Evolutionary conservation across 1,284 basidiomycete genomes (phyloP).

Genomic region (Sporisorium exsertum): DNA sequence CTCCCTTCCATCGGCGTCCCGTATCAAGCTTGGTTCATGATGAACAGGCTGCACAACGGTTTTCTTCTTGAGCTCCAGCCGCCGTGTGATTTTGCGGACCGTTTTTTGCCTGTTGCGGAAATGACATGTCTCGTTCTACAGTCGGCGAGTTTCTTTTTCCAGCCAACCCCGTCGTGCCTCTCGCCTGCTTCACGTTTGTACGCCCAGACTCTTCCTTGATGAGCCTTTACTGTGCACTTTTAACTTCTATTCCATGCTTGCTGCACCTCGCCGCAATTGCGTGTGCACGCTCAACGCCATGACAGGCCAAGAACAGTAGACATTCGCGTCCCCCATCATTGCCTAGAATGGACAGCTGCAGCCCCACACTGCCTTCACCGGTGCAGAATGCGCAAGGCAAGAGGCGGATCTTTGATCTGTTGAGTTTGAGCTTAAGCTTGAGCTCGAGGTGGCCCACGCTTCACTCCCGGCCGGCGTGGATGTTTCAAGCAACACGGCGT

Average conservation of each 20-base stretch:
- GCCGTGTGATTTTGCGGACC: neutral
- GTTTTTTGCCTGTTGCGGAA: neutral
- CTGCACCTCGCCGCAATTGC: neutral
- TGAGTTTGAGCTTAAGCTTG: too few species aligned
- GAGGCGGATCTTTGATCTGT: too few species aligned
- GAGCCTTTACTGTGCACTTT: neutral
- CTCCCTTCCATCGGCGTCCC: too few species aligned
- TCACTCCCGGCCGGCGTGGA: neutral
- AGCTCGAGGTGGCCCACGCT: neutral
- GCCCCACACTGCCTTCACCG: too few species aligned
- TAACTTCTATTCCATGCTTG: conserved; percentile 1
- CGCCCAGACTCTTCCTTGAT: neutral
- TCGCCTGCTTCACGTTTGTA: neutral
- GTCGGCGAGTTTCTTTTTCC: neutral
- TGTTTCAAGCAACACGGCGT: neutral
- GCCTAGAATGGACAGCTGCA: neutral
- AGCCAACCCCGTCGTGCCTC: neutral
- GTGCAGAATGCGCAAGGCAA: too few species aligned
- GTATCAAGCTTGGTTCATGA: neutral
- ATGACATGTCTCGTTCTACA: conserved; percentile 10
- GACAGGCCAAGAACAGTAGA: neutral
- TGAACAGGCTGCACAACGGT: too few species aligned
- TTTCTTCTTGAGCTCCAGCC: too few species aligned
- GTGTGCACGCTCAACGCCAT: neutral
- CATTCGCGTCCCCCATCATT: neutral